These are phyloP conservation scores for Hypholoma sublateritium DNA, from an alignment of 768 basidiomycete species.

Conservation along the genomic window DNA sequence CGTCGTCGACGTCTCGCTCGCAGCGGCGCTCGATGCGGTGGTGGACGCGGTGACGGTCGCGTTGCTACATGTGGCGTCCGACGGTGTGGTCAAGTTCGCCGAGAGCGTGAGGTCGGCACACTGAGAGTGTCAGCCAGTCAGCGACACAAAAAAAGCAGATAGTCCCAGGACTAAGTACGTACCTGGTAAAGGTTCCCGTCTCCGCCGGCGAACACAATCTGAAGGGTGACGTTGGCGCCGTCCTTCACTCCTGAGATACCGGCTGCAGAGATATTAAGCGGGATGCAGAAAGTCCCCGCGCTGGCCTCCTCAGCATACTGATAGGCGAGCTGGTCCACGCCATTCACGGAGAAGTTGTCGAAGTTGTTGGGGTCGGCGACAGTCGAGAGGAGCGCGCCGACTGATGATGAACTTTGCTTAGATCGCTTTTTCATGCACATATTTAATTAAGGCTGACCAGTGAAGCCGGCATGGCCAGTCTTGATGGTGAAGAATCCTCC, in stretches of 20 bases:
- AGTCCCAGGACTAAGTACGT: conserved; percentile 3
- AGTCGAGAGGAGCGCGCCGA: conserved; percentile 56
- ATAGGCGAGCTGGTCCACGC: conserved; percentile 31
- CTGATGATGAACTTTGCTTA: conserved; percentile 27
- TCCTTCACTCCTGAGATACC: conserved; percentile 46
- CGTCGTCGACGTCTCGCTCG: conserved; percentile 12
- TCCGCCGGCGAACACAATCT: conserved; percentile 58
- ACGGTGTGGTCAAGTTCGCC: conserved; percentile 39
- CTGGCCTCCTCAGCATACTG: conserved; percentile 47
- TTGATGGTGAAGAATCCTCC: conserved; percentile 58
- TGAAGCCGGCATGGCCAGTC: conserved; percentile 57
- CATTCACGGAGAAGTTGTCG: conserved; percentile 49
- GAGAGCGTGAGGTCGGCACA: conserved; percentile 76
- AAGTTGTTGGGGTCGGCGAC: conserved; percentile 61
- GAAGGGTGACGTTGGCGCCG: conserved; percentile 73
- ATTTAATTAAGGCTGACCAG: conserved; percentile 35
- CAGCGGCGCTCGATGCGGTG: conserved; percentile 5
- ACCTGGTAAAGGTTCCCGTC: conserved; percentile 73
- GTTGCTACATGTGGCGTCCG: conserved; percentile 36
- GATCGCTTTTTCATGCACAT: not conserved
- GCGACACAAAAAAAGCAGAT: conserved; percentile 25
- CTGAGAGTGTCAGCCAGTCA: conserved; percentile 31
- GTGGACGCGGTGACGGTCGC: conserved; percentile 20
- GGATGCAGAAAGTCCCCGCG: conserved; percentile 64
- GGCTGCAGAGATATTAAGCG: conserved; percentile 53